These are phyloP conservation scores for Talaromyces sp. DNA, from an alignment of 2,329 filamentous ascomycete genomes.

Conservation along the genomic window DNA sequence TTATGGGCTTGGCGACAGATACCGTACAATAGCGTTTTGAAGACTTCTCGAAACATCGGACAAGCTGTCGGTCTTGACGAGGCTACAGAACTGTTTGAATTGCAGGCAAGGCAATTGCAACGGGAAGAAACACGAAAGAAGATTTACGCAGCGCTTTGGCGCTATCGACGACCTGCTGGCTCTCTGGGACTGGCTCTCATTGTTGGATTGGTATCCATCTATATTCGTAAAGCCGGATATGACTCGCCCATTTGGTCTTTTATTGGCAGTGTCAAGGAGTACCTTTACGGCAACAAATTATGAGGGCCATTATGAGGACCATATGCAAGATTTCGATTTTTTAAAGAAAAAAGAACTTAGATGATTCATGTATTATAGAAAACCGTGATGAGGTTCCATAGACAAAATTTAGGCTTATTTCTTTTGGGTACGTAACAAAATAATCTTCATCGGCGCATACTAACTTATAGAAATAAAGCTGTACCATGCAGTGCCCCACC, in stretches of 20 bases:
- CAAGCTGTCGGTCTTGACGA: slow-evolving; percentile 55
- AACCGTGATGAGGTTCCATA: not conserved
- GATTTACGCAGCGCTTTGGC: slow-evolving; percentile 50
- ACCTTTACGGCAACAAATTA: slow-evolving; percentile 13
- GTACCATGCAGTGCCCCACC: not conserved
- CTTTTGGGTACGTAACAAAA: not conserved
- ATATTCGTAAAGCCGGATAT: slow-evolving; percentile 49
- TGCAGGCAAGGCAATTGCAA: slow-evolving; percentile 67
- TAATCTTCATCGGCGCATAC: not conserved
- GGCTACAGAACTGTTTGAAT: slow-evolving; percentile 62
- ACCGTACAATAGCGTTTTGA: slow-evolving; percentile 72
- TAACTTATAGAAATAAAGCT: not conserved
- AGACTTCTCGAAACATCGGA: slow-evolving; percentile 62
- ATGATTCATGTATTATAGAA: not conserved
- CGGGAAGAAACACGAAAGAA: slow-evolving; percentile 57
- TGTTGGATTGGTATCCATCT: slow-evolving; percentile 64
- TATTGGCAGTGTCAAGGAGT: slow-evolving; percentile 21
- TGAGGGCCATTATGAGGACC: not conserved
- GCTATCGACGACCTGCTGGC: slow-evolving; percentile 60
- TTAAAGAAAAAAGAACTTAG: not conserved
- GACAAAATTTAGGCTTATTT: not conserved
- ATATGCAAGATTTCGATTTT: not conserved
- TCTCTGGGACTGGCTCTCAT: slow-evolving; percentile 60
- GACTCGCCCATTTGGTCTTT: slow-evolving; percentile 31
- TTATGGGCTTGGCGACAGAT: slow-evolving; percentile 64